These are phyloP conservation scores for Verticillium nubilum DNA, from an alignment of 2,329 filamentous ascomycete species.

Conservation along the genomic window DNA sequence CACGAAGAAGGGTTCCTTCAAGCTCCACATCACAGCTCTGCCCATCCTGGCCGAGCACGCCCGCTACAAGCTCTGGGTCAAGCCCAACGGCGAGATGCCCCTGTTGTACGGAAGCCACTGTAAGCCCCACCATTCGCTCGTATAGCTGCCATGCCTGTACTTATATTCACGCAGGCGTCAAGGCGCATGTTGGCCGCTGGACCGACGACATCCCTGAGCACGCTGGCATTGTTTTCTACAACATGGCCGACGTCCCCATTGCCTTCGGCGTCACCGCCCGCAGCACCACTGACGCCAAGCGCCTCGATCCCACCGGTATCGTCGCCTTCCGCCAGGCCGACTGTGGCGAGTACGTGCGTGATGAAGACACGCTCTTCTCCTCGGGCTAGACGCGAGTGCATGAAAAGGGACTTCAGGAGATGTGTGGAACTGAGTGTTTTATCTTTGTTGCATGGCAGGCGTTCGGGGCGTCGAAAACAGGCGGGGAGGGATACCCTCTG, in stretches of 20 bases:
- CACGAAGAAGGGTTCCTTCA: conserved; percentile 93
- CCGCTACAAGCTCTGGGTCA: conserved; percentile 95
- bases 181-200: conserved; percentile 68
- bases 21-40: conserved; percentile 78
- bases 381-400: conserved; percentile 30
- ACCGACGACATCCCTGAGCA: conserved; percentile 92
- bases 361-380: conserved; percentile 64
- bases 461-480: conserved; percentile 1
- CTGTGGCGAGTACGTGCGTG: conserved; percentile 89
- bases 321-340: conserved; percentile 89
- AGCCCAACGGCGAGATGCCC: conserved; percentile 94
- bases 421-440: not conserved
- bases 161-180: conserved; percentile 45
- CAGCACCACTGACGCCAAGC: conserved; percentile 75
- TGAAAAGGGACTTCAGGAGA: not conserved
- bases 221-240: conserved; percentile 82
- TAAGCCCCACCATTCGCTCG: not conserved
- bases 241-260: conserved; percentile 88
- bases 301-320: conserved; percentile 85
- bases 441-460: conserved; percentile 3
- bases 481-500: not conserved
- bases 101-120: conserved; percentile 87
- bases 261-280: conserved; percentile 92
- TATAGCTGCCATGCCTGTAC: not conserved
- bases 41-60: conserved; percentile 87